These are phyloP conservation scores for Tolypocladium sp. DNA, from an alignment of 2,329 filamentous ascomycete genomes.

Conservation along the genomic window DNA sequence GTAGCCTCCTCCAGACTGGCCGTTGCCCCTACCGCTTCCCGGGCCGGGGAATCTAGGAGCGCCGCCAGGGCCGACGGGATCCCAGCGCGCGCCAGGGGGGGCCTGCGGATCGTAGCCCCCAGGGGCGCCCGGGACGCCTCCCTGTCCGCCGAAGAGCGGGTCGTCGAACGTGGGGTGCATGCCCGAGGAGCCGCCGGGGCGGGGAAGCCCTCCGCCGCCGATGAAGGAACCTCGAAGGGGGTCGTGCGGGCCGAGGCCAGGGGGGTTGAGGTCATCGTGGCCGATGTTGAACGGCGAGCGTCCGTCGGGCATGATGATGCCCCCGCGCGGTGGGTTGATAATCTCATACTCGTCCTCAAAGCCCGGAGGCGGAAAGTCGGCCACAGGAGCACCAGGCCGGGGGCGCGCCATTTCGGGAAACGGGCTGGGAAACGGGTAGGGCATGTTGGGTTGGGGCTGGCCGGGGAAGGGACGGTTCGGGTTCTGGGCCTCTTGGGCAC, in stretches of 20 bases:
- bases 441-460: constrained; percentile 51
- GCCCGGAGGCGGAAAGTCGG: constrained; percentile 74
- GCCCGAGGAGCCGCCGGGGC: constrained; percentile 58
- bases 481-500: constrained; percentile 28
- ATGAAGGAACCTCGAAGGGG: constrained; percentile 63
- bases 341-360: constrained; percentile 93
- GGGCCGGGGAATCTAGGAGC: constrained; percentile 36
- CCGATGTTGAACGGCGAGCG: constrained; percentile 63
- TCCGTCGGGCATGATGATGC: constrained; percentile 29
- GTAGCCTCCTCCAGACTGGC: constrained; percentile 21
- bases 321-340: constrained; percentile 43
- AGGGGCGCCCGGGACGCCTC: constrained; percentile 30
- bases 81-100: constrained; percentile 85
- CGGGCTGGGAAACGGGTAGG: constrained; percentile 58
- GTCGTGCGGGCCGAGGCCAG: constrained; percentile 76
- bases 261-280: constrained; percentile 79
- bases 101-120: constrained; percentile 52
- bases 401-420: constrained; percentile 48
- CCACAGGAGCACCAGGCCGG: constrained; percentile 56
- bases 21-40: constrained; percentile 26
- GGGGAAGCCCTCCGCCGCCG: constrained; percentile 47
- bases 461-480: constrained; percentile 22
- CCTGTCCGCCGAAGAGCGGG: constrained; percentile 62
- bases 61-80: constrained; percentile 68
- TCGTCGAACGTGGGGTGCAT: constrained; percentile 98